Conservation (phyloP, 768 basidiomycete genomes). For the Mycena vitilis region DNA sequence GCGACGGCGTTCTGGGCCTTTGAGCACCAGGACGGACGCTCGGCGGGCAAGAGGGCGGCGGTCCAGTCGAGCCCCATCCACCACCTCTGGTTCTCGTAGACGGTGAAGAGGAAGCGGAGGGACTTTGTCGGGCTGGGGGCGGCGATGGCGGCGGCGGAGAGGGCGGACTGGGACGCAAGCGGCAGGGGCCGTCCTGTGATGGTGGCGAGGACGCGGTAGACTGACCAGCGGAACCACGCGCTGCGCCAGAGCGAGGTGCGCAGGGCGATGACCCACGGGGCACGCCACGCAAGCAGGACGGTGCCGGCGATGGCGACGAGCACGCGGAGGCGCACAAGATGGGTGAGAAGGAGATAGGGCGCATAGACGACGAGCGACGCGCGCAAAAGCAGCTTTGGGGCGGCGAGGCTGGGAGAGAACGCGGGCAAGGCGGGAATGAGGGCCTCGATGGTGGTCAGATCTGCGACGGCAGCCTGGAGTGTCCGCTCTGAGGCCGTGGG, state of each 20-base stretch:
- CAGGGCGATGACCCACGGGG: slow-evolving; percentile 72
- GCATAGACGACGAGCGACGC: slow-evolving; percentile 65
- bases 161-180: slow-evolving; percentile 40
- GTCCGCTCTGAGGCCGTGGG: slow-evolving; percentile 64
- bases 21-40: slow-evolving; percentile 90
- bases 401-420: slow-evolving; percentile 44
- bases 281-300: slow-evolving; percentile 68
- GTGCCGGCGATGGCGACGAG: slow-evolving; percentile 71
- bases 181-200: slow-evolving; percentile 69
- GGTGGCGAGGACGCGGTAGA: slow-evolving; percentile 62
- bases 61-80: slow-evolving; percentile 99
- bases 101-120: slow-evolving; percentile 86
- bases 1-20: slow-evolving; percentile 68
- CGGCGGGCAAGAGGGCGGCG: slow-evolving; percentile 87
- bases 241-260: slow-evolving; percentile 69
- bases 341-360: slow-evolving; percentile 72
- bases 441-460: slow-evolving; percentile 73
- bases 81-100: slow-evolving; percentile 96
- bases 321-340: slow-evolving; percentile 70
- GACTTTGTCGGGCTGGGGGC: slow-evolving; percentile 51
- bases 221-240: slow-evolving; percentile 74
- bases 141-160: slow-evolving; percentile 49
- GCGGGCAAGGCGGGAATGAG: slow-evolving; percentile 60
- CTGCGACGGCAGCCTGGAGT: slow-evolving; percentile 66
- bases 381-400: slow-evolving; percentile 60